Evolutionary conservation across 1,139 yeast species (phyloP).

Genomic region (Taphrina pruni): DNA sequence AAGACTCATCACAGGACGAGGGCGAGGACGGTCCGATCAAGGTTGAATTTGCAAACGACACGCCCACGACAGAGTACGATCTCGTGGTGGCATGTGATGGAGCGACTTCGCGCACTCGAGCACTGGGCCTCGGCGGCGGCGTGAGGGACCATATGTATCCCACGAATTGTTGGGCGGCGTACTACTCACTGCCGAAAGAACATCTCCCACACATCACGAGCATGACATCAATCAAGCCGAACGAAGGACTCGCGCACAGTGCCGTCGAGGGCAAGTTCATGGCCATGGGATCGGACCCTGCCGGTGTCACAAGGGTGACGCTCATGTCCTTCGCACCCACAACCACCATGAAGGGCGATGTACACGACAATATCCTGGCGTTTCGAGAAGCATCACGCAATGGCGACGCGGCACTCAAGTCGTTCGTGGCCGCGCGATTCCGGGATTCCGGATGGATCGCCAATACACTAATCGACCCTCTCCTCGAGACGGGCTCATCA

Average conservation of each 20-base stretch:
- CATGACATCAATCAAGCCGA: background rate
- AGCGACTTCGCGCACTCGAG: slow-evolving; percentile 7
- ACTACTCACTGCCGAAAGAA: slow-evolving; percentile 10
- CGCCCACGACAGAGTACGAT: slow-evolving; percentile 2
- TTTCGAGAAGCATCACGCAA: background rate
- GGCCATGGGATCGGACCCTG: slow-evolving; percentile 10
- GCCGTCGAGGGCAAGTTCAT: slow-evolving; percentile 9
- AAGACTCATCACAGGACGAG: background rate
- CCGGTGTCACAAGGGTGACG: background rate
- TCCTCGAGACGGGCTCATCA: no score
- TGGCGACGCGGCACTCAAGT: slow-evolving; percentile 11
- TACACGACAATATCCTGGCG: background rate
- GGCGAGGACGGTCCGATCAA: slow-evolving; percentile 8
- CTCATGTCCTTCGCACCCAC: slow-evolving; percentile 4
- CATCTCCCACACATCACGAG: background rate
- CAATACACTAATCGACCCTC: background rate
- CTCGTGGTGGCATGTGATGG: slow-evolving; percentile 28
- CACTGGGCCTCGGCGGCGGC: slow-evolving; percentile 1
- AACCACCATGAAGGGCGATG: background rate
- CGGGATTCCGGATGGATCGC: slow-evolving; percentile 8
- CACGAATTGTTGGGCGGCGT: background rate
- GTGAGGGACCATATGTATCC: slow-evolving; percentile 11
- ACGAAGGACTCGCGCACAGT: background rate
- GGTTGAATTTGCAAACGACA: slow-evolving; percentile 3
- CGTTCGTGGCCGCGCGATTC: background rate